These are phyloP conservation scores for Cyberlindnera nakhonratchasimensis DNA, from an alignment of 805 yeast species.

Conservation along the genomic window DNA sequence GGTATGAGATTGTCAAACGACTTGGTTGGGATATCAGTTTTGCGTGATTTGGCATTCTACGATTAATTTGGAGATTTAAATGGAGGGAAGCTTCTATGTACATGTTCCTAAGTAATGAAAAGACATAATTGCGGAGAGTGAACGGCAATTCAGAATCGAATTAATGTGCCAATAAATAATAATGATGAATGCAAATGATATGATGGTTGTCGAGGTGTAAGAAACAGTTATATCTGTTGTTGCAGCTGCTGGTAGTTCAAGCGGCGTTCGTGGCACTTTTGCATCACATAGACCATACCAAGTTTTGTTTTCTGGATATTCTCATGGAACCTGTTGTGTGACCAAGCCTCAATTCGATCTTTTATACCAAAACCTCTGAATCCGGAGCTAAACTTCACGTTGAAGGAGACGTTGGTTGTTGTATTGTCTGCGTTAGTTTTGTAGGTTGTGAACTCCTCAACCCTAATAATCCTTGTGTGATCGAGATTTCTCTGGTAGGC, in stretches of 20 bases:
- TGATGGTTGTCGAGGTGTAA: background rate
- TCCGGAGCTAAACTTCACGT: constrained; percentile 70
- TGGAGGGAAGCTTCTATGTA: background rate
- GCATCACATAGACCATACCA: constrained; percentile 80
- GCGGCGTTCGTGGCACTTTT: constrained; percentile 40
- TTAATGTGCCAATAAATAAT: constrained; percentile 1
- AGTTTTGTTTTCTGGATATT: constrained; percentile 62
- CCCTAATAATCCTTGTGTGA: constrained; percentile 70
- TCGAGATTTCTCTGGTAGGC: constrained; percentile 83
- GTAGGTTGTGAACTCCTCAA: constrained; percentile 74
- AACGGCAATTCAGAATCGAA: no score
- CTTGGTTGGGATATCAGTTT: constrained; percentile 79
- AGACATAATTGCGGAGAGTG: background rate
- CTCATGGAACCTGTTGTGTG: constrained; percentile 63
- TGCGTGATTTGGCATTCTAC: constrained; percentile 49
- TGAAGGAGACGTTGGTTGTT: constrained; percentile 47
- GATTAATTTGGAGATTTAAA: background rate
- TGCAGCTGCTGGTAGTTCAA: constrained; percentile 3
- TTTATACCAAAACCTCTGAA: constrained; percentile 60
- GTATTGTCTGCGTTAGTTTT: constrained; percentile 30
- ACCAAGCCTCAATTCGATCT: constrained; percentile 79
- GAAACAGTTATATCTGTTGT: background rate
- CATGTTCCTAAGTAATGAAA: background rate
- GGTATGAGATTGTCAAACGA: constrained; percentile 63
- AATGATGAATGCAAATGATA: background rate